Base-by-base conservation (phyloP, 768 basidiomycete genomes). In the Tulasnella sp. region DNA sequence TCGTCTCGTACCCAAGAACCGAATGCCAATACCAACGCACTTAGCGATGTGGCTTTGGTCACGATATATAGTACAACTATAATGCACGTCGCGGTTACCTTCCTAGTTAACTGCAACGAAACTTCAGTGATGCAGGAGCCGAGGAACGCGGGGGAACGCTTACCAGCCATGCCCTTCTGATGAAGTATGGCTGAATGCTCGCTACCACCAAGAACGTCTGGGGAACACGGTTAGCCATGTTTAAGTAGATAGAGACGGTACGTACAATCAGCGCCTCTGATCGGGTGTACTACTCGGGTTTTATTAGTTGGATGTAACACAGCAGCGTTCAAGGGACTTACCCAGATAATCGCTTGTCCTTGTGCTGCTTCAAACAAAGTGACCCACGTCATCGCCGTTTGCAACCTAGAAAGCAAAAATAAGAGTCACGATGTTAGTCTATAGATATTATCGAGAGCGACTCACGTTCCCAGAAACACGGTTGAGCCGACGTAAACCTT, bases 131-230 rank as follows among this genome's bases (percentile, higher is more conserved):
- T n/a, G 16, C 28, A 12, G 12, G 6, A 18, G 14, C 31, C 14
- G 0, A 28, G n/a, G 5, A 24, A 37, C 14, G 34, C n/a, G 8
- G 16, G 4, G 8, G 40, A 54, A 75, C 16, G n/a, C 74, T n/a
- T 24, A 75, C 74, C 41, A 42, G 31, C 41, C 46, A 75, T 14
- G 46, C 41, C 40, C 74, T 42, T 42, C 46, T 24, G 28, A 75
- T 75, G 74, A 75, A 75, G 40, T 42, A 75, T 18, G 74, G 74
- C 34, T 75, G 74, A 48, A 75, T 75, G 6, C 40, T 42, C 12
- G 74, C 74, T 48, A 75, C 74, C 18, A 75, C 22, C 40, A 75
- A 14, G n/a, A 75, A n/a, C 4, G 41, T 48, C 74, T 75, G 41
- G 3, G 34, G 22, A 14, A 42, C 40, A 0, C 14, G 16, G n/a